A percentile compares a stretch with the other conserved stretches of the same genome.
Evolutionary conservation across 768 basidiomycete genomes (phyloP).

Genomic region (Kondoa malvinella): DNA sequence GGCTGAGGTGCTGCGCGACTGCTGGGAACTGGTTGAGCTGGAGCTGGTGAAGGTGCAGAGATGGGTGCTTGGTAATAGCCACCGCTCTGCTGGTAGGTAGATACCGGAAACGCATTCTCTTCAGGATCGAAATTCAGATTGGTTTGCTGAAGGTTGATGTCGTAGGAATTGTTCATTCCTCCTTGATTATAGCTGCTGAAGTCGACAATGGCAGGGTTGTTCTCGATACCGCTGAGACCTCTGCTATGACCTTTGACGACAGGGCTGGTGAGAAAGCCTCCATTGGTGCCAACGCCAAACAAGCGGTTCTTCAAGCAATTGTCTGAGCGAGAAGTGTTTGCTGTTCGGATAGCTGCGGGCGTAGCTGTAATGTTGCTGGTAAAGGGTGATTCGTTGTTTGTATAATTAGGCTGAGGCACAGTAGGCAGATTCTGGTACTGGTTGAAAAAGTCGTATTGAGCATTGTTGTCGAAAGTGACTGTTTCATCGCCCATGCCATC

Average conservation of each 20-base stretch:
- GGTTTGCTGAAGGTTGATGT: background rate
- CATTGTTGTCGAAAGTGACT: background rate
- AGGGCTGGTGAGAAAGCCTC: conserved; percentile 28
- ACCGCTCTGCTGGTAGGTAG: background rate
- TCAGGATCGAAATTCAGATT: background rate
- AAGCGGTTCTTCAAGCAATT: conserved; percentile 24
- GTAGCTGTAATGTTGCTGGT: background rate
- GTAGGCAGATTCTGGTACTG: background rate
- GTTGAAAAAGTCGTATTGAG: background rate
- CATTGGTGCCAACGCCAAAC: conserved; percentile 27
- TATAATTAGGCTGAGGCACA: background rate
- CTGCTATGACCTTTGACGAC: conserved; percentile 18
- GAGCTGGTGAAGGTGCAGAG: background rate
- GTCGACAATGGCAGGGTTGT: conserved; percentile 17
- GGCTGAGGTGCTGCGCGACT: background rate
- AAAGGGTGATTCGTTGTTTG: background rate
- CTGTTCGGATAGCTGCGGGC: background rate
- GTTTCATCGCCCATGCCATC: background rate
- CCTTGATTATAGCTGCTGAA: conserved; percentile 9
- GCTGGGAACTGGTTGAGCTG: background rate
- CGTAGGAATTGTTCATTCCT: conserved; percentile 11
- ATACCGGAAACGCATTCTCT: background rate
- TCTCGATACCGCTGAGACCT: conserved; percentile 3
- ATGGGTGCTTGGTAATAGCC: background rate
- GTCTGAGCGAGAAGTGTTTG: conserved; percentile 14